phyloP scores from a whole-genome alignment of 2,329 filamentous ascomycete genomes.

The Pseudogymnoascus sp. region DNA sequence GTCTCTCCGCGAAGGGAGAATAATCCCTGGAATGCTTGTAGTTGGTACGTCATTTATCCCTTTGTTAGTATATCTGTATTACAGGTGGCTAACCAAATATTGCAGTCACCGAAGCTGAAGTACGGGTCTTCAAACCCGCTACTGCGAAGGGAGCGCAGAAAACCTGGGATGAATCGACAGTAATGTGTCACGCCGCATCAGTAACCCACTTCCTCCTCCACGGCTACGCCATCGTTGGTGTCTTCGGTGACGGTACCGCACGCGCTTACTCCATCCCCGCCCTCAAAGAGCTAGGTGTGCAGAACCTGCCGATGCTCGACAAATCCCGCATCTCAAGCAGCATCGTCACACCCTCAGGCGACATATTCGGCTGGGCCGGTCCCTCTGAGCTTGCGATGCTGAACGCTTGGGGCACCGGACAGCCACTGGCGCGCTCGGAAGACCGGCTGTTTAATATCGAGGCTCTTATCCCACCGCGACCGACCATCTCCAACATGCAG shows the following conservation, averaged over 20 bases:
- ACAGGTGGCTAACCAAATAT: slow-evolving; percentile 8
- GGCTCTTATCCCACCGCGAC: slow-evolving; percentile 66
- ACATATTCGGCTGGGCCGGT: slow-evolving; percentile 81
- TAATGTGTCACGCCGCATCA: slow-evolving; percentile 71
- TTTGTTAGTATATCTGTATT: neutral
- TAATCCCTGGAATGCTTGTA: slow-evolving; percentile 73
- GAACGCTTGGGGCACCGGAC: slow-evolving; percentile 76
- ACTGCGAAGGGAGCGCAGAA: slow-evolving; percentile 86
- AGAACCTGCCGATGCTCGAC: slow-evolving; percentile 64
- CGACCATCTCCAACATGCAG: slow-evolving; percentile 90
- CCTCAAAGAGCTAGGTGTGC: slow-evolving; percentile 72
- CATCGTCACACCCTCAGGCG: slow-evolving; percentile 68
- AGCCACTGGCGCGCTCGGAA: slow-evolving; percentile 52
- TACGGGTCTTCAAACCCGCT: slow-evolving; percentile 82
- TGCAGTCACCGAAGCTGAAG: slow-evolving; percentile 57
- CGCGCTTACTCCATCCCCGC: slow-evolving; percentile 82
- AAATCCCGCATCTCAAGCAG: slow-evolving; percentile 62
- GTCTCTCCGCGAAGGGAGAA: slow-evolving; percentile 65
- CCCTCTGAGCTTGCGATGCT: slow-evolving; percentile 78
- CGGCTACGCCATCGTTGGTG: slow-evolving; percentile 70
- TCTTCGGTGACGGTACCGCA: slow-evolving; percentile 76
- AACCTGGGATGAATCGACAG: slow-evolving; percentile 64
- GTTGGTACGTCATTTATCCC: slow-evolving; percentile 46
- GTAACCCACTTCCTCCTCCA: slow-evolving; percentile 69
- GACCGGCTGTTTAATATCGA: slow-evolving; percentile 76